phyloP scores from a whole-genome alignment of 2,329 filamentous ascomycete genomes.

The Penicillium frequentans region DNA sequence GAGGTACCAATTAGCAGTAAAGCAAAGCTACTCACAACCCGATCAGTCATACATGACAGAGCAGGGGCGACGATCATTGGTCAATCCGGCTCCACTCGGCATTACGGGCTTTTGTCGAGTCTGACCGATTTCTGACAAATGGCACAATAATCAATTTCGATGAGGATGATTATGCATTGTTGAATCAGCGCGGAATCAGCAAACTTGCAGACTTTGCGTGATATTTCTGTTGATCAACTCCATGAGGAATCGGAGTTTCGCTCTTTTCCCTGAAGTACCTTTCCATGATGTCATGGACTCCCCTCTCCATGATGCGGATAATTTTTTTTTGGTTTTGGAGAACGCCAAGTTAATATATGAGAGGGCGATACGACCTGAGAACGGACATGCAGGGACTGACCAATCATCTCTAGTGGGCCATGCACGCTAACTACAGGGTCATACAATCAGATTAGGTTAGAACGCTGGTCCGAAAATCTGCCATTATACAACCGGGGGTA shows the following conservation, averaged over 20 bases:
- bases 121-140: constrained; percentile 39
- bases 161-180: not conserved
- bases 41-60: constrained; percentile 33
- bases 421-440: not conserved
- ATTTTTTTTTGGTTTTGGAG: not conserved
- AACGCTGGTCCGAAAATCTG: not conserved
- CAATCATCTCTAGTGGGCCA: not conserved
- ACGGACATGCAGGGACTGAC: constrained; percentile 8
- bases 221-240: too few relatives aligned
- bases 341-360: not conserved
- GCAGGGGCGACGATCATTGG: constrained; percentile 14
- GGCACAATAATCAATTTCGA: not conserved
- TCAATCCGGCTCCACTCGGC: constrained; percentile 7
- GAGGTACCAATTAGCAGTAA: constrained; percentile 15
- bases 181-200: not conserved
- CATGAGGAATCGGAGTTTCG: not conserved
- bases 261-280: not conserved
- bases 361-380: not conserved
- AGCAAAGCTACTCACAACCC: constrained; percentile 10
- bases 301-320: not conserved
- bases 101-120: constrained; percentile 22
- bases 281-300: constrained; percentile 13
- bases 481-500: not conserved
- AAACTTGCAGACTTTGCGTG: not conserved
- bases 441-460: not conserved